A percentile compares a stretch with the other conserved stretches of the same genome.
Conservation (phyloP, 2,329 filamentous ascomycete genomes). For the Beauveria brongniartii region DNA sequence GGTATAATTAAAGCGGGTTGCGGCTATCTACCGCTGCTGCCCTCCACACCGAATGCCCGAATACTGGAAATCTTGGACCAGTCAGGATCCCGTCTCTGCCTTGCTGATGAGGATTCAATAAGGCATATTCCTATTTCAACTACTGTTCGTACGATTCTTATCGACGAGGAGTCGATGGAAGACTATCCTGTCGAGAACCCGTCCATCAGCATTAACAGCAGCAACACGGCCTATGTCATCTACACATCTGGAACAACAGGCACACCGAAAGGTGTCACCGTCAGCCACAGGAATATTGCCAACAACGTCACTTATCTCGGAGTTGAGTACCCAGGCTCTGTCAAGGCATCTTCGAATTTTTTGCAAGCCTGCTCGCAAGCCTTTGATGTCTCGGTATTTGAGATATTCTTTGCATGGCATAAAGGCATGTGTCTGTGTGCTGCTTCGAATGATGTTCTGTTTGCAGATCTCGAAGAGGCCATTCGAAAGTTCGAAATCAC, state of each 20-base stretch:
- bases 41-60: constrained; percentile 58
- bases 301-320: constrained; percentile 65
- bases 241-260: constrained; percentile 83
- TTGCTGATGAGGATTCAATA: constrained; percentile 29
- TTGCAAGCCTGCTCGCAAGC: constrained; percentile 78
- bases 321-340: constrained; percentile 52
- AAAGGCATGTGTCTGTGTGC: constrained; percentile 72
- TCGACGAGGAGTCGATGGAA: constrained; percentile 23
- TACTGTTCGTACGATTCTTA: constrained; percentile 22
- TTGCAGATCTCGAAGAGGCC: constrained; percentile 60
- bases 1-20: constrained; percentile 67
- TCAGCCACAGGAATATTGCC: constrained; percentile 67
- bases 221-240: constrained; percentile 63
- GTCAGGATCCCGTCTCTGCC: constrained; percentile 40
- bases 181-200: constrained; percentile 29
- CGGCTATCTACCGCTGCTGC: constrained; percentile 72
- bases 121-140: constrained; percentile 12
- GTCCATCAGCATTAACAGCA: constrained; percentile 29
- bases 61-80: constrained; percentile 54
- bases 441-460: constrained; percentile 64
- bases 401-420: constrained; percentile 80
- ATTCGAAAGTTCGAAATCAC: constrained; percentile 60
- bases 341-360: constrained; percentile 41
- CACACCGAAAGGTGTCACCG: constrained; percentile 67
- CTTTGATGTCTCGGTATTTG: constrained; percentile 84